A percentile compares a stretch with the other conserved stretches of the same genome.
These are phyloP conservation scores for Salvia miltiorrhiza DNA, from an alignment of 257 asterid species.

Conservation along the genomic window DNA sequence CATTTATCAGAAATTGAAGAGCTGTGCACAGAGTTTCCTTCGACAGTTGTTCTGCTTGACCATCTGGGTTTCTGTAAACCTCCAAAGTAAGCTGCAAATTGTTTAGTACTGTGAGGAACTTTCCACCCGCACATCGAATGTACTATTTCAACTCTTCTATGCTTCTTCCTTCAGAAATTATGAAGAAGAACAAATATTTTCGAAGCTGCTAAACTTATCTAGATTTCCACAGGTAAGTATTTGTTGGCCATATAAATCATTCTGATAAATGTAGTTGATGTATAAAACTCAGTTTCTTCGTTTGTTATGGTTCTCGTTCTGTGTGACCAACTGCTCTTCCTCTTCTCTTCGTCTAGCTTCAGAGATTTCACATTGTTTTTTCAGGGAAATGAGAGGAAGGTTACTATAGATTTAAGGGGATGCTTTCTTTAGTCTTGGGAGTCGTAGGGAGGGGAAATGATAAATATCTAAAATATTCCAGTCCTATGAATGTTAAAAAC, in stretches of 20 bases:
- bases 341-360: neutral
- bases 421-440: neutral
- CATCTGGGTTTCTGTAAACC: conserved; percentile 84
- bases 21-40: conserved; percentile 76
- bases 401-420: neutral
- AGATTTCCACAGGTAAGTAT: conserved; percentile 67
- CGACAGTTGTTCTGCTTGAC: conserved; percentile 68
- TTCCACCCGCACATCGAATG: neutral
- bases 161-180: conserved; percentile 41
- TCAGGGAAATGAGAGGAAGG: neutral
- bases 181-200: conserved; percentile 46
- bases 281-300: neutral
- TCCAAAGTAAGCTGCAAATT: conserved; percentile 56
- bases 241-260: neutral
- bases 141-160: neutral
- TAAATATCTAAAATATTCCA: neutral
- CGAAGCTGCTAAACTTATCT: conserved; percentile 57
- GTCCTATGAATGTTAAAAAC: neutral
- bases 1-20: conserved; percentile 70
- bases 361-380: neutral
- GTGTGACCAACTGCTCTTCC: neutral
- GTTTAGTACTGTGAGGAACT: conserved; percentile 6
- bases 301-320: neutral
- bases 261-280: neutral
- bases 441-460: neutral